Base-by-base conservation (phyloP, 192 early-diverging fungal genomes). In the Coemansia javaensis region DNA sequence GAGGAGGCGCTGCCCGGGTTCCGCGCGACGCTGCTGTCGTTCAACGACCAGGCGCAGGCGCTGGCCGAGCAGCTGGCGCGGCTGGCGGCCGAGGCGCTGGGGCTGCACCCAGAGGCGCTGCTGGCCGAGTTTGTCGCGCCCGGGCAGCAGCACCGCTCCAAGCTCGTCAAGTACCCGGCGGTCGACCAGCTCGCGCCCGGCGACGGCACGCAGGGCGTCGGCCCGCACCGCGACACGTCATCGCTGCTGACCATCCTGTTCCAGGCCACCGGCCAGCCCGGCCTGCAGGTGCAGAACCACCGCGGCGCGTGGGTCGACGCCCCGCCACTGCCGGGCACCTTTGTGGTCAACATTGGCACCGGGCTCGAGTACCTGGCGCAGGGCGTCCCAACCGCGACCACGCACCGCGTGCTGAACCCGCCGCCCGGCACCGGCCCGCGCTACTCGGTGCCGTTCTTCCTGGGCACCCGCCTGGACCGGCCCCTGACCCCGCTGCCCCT, bases 311-410 rank as follows among this genome's bases (percentile, higher is more conserved):
- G 83, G 81, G 65, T 85, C 62, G 75, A 83, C 30, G 81, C 83
- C 0, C 50, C 59, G 3, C 73, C 83, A 0, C 61, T 83, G 15
- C 73, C 77, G 0, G 50, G 74, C 17, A 80, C 81, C 7, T 79
- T 85, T 58, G 75, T 85, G 14, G 80, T 85, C 21, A 85, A 82
- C 16, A 80, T 82, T 51, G 83, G 83, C 33, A 79, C 81, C n/a
- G 68, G 76, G 4, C 65, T 85, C 9, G 81, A 81, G 38, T 61
- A 75, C 16, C 16, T 81, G 24, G 80, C 79, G 0, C 75, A 65
- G 6, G 60, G 63, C 14, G 43, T 63, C 7, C 79, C 76, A 27
- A 49, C 74, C 7, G 83, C 81, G 0, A 85, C 81, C 0, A 77
- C 76, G 0, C 81, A 85, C 34, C 64, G 81, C 18, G 83, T 83